Base-by-base conservation (phyloP, 192 early-diverging fungal species). In the Diversispora epigaea region DNA sequence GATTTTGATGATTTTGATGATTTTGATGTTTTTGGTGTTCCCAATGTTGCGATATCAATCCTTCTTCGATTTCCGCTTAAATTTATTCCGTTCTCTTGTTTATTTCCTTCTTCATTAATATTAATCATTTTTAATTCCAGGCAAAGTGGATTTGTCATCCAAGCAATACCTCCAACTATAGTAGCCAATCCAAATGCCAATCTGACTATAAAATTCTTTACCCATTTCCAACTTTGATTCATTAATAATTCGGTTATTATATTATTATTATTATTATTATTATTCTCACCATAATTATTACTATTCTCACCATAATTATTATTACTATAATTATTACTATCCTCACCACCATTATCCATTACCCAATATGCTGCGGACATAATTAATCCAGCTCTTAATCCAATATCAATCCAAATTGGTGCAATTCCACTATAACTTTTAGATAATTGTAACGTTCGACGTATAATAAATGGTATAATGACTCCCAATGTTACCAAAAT, bases 401-500 rank as follows among this genome's bases (percentile, higher is more conserved):
- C 87, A 54, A 81, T 78, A 57, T 83, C 80, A 41, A 86, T 76
- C 89, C 89, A 90, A 17, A 87, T 62, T 9, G 84, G 63, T 4
- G 86, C 79, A 73, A 89, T 69, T 0, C 84, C 85, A 55, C 84
- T 65, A 68, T 89, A 79, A 49, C 84, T 89, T 43, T 87, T 88
- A 4, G 87, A 85, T 1, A 68, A 67, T 52, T 73, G 77, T 19
- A 93, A 62, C 14, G 85, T 41, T 5, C 74, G 66, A 14, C 82
- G 69, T 21, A 90, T 78, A 15, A 83, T 22, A 19, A 76, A 77
- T 17, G 85, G 78, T 1, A 75, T 79, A 17, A 85, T 55, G 0
- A 81, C 78, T 39, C 84, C 84, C 47, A 84, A 73, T 11, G 84
- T 71, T 15, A 86, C 79, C 25, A 90, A 76, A 7, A 73, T 66